Base-by-base conservation (phyloP, 495 filamentous ascomycete species). In the Hypoxylon subgilvum region DNA sequence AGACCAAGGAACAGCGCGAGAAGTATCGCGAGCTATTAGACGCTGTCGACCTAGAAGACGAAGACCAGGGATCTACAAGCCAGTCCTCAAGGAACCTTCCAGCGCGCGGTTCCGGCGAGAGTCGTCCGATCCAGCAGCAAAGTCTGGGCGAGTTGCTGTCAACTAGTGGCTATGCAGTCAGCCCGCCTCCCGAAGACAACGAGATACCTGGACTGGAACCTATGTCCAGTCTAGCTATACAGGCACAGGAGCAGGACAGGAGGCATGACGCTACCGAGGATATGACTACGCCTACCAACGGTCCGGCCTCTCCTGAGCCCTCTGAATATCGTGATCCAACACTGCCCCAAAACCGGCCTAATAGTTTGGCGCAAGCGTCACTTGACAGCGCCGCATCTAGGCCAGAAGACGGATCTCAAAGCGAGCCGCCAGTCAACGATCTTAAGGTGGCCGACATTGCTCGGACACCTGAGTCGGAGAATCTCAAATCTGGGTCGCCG, bases 261-360 rank as follows among this genome's bases (percentile, higher is more conserved):
- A 46, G 14, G 23, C 9, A 6, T 38, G 32, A 17, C 18, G 22
- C 12, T 1, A 23, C 16, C 7, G 42, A 44, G 17, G 43, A 50
- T 18, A 43, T 17, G 13, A 14, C 12, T 8, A 9, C 7, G 2
- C 8, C 21, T 16, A 30, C 12, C 18, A 21, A 51, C 27, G 25
- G 14, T 16, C n/a, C 31, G 6, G 10, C 21, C 23, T 1, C 28
- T 4, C n/a, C 39, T 43, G 58, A 59, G 9, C 30, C 48, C 10
- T 22, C 31, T 1, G 47, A 19, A 10, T 69, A 77, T 39, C 77
- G 78, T 30, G 87, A 90, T 62, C 88, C 86, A 8, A 90, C 87
- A 10, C 77, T 90, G 47, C 88, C 87, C 7, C 88, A 90, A 61
- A 83, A 87, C 68, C 79, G 86, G 30, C 86, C 85, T 4, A 82